Conservation (phyloP, 192 early-diverging fungal genomes). For the Gamsiella multidivaricata region DNA sequence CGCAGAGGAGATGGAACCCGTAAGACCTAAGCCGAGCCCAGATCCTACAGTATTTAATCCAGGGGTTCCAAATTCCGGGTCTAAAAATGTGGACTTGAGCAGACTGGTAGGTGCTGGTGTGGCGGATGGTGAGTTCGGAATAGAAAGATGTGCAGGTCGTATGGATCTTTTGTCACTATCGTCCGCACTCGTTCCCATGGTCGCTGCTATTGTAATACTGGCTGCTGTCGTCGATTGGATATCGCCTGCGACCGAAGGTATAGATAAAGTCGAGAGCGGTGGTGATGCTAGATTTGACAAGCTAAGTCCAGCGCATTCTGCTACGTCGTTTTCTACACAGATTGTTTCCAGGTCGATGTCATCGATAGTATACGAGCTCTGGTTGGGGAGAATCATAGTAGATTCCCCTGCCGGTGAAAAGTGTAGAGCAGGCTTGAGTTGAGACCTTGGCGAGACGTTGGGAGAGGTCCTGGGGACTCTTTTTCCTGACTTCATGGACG, state of each 20-base stretch:
- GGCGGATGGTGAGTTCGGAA: neutral
- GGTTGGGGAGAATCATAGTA: too few relatives aligned
- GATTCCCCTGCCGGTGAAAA: too few relatives aligned
- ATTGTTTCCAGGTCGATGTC: too few relatives aligned
- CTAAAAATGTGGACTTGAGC: neutral
- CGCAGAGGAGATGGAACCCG: neutral
- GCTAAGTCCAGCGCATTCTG: too few relatives aligned
- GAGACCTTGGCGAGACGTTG: neutral
- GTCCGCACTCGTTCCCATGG: neutral
- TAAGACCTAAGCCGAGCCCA: too few relatives aligned
- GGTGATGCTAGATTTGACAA: too few relatives aligned
- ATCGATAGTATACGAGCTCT: too few relatives aligned
- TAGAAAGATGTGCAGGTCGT: neutral
- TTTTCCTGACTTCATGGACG: neutral
- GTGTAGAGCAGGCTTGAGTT: too few relatives aligned
- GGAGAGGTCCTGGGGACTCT: neutral
- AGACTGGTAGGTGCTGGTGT: slow-evolving; percentile 2
- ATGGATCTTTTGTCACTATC: neutral
- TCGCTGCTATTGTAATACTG: neutral
- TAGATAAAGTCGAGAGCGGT: too few relatives aligned
- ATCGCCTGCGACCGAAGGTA: neutral
- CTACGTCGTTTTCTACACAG: too few relatives aligned
- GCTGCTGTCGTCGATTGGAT: too few relatives aligned
- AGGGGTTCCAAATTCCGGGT: neutral
- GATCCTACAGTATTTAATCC: too few relatives aligned